phyloP scores from a whole-genome alignment of 176 grass and related monocot species.

The Triticum monococcum region DNA sequence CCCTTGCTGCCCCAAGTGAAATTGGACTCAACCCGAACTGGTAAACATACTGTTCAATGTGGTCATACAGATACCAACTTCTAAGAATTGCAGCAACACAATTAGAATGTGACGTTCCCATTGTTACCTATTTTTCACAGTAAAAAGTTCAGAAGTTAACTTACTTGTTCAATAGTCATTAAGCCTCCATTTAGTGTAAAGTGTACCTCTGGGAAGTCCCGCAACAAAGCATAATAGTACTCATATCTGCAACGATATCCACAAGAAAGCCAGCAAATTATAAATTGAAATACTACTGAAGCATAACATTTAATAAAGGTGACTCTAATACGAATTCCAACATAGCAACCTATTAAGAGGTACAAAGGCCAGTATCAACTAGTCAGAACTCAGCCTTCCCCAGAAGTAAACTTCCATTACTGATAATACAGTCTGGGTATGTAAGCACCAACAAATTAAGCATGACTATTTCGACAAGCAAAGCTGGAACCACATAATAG shows the following conservation, averaged over 20 bases:
- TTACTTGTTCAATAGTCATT: slow-evolving; percentile 77
- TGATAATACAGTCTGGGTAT: not conserved
- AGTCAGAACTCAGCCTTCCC: not conserved
- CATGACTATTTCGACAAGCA: not conserved
- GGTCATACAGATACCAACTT: not conserved
- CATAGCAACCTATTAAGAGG: slow-evolving; percentile 11
- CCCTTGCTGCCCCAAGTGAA: not conserved
- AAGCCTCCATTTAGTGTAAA: slow-evolving; percentile 95
- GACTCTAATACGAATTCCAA: not conserved
- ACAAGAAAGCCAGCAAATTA: not conserved
- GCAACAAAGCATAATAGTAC: slow-evolving; percentile 87
- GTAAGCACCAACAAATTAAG: not conserved
- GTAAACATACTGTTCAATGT: not conserved
- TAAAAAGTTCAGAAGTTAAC: not conserved
- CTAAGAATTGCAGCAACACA: slow-evolving; percentile 10
- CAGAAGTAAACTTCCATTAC: not conserved
- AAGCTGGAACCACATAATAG: not conserved
- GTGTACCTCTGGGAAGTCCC: slow-evolving; percentile 79
- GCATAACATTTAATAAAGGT: not conserved
- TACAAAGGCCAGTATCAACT: not conserved
- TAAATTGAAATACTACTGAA: not conserved
- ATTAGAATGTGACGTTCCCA: not conserved
- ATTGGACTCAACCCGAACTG: not conserved
- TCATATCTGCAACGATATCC: slow-evolving; percentile 65
- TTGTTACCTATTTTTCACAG: not conserved